Evolutionary conservation across 73 alveolate genomes (phyloP).

Genomic region (Paramecium biaurelia): DNA sequence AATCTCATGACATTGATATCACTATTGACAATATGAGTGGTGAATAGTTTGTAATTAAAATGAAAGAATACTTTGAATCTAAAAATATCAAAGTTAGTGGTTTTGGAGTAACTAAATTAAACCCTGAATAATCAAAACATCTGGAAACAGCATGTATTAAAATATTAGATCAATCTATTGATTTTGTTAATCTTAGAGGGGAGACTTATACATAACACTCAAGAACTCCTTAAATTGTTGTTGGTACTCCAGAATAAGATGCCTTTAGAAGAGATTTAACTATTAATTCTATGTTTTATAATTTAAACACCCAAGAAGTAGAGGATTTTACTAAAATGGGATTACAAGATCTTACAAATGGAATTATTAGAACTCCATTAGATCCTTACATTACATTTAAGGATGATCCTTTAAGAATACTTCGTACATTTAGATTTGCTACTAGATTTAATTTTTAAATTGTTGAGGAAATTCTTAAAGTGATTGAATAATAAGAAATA

Average conservation of each 20-base stretch:
- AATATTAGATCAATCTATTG: slow-evolving; percentile 82
- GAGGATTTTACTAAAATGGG: slow-evolving; percentile 97
- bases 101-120: slow-evolving; percentile 88
- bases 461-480: slow-evolving; percentile 80
- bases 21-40: slow-evolving; percentile 98
- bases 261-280: slow-evolving; percentile 98
- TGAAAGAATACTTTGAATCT: slow-evolving; percentile 83
- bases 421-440: slow-evolving; percentile 98
- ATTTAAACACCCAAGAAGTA: slow-evolving; percentile 82
- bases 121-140: slow-evolving; percentile 95
- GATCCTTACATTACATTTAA: slow-evolving; percentile 89
- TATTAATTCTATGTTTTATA: slow-evolving; percentile 94
- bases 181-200: slow-evolving; percentile 93
- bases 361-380: slow-evolving; percentile 95
- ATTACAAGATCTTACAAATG: slow-evolving; percentile 85
- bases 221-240: slow-evolving; percentile 89
- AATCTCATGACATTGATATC: slow-evolving; percentile 95
- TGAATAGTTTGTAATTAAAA: slow-evolving; percentile 81
- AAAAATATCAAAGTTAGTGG: slow-evolving; percentile 71
- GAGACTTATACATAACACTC: slow-evolving; percentile 91
- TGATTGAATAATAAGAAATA: slow-evolving; percentile 69
- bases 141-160: slow-evolving; percentile 95
- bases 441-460: slow-evolving; percentile 88
- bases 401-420: slow-evolving; percentile 98
- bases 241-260: slow-evolving; percentile 98